These are phyloP conservation scores for Leccinum disarticulatum DNA, from an alignment of 768 basidiomycete species.

Conservation along the genomic window DNA sequence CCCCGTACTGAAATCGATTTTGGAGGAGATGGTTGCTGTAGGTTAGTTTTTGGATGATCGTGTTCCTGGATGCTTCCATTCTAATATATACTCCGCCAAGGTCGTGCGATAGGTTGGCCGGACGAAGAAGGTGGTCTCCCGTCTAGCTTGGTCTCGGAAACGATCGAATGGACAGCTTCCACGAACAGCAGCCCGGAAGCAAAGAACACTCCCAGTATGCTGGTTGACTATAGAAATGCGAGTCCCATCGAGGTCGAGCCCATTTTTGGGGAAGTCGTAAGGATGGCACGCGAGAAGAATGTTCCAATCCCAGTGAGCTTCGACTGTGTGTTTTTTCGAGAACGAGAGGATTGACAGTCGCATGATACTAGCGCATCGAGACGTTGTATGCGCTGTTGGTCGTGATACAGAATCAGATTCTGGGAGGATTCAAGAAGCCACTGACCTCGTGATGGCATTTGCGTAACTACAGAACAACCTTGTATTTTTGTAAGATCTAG, in stretches of 20 bases:
- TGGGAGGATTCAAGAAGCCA: conserved; percentile 34
- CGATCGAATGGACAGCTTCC: conserved; percentile 39
- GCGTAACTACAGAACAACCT: background rate
- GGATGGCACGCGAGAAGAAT: conserved; percentile 16
- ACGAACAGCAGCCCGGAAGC: conserved; percentile 44
- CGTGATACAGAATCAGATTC: conserved; percentile 61
- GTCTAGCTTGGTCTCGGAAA: conserved; percentile 38
- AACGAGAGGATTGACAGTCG: background rate
- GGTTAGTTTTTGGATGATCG: conserved; percentile 26
- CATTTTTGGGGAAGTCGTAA: conserved; percentile 55
- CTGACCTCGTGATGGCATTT: background rate
- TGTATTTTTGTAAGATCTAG: background rate
- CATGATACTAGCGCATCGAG: conserved; percentile 50
- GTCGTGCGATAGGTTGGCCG: conserved; percentile 37
- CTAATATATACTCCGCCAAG: conserved; percentile 9
- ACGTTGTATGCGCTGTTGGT: conserved; percentile 57
- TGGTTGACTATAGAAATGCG: conserved; percentile 49
- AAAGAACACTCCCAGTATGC: conserved; percentile 58
- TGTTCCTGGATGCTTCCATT: background rate
- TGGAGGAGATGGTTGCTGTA: conserved; percentile 46
- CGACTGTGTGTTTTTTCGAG: background rate
- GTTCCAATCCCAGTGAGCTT: conserved; percentile 17
- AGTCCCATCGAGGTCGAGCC: conserved; percentile 67
- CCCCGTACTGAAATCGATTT: conserved; percentile 45
- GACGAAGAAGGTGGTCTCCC: conserved; percentile 48